Base-by-base conservation (phyloP, 2,329 filamentous ascomycete species). In the Colletotrichum sublineola region DNA sequence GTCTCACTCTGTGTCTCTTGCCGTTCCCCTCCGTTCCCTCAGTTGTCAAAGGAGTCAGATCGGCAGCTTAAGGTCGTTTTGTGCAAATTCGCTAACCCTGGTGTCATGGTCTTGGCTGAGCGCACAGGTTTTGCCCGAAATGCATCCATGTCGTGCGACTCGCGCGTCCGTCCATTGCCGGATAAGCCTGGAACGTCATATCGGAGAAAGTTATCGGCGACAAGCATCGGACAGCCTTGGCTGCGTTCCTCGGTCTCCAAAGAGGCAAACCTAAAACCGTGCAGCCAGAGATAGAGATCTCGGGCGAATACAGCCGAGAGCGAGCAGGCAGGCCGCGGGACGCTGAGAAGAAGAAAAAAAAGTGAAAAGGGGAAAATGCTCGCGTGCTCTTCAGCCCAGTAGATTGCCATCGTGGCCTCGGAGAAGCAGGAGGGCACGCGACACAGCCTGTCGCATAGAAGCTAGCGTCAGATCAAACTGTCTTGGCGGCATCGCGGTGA, bases 371-470 rank as follows among this genome's bases (percentile, higher is more conserved):
- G 48, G 56, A 18, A 72, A 68, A 29, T 55, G 58, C 58, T 68
- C 65, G 65, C 69, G 69, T 72, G 69, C 46, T 20, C 65, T 68
- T 44, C 38, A 60, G 15, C 58, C 65, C 69, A 68, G 44, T 53
- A 58, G 65, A 63, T 64, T 64, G n/a, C 52, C 58, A 68, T 53
- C 66, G 69, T 72, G 65, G 44, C 46, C 69, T 55, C 65, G 38
- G 40, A 68, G 36, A 38, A 68, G 69, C 53, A 72, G 31, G 65
- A 63, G 69, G 40, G 58, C 69, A 72, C 69, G 46, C 69, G 69
- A 72, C 69, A 72, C 52, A 12, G 46, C 12, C 36, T 63, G 20
- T 53, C 31, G 42, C 20, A 9, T 9, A 36, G 6, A 20, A 52
- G 42, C 40, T 71, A 71, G 64, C 57, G 68, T 67, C 52, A 63